Evolutionary conservation across 371 early-diverging fungal genomes (phyloP), one percentile per base, ranked within the genome.

Genomic region (Mucor circinelloides): DNA sequence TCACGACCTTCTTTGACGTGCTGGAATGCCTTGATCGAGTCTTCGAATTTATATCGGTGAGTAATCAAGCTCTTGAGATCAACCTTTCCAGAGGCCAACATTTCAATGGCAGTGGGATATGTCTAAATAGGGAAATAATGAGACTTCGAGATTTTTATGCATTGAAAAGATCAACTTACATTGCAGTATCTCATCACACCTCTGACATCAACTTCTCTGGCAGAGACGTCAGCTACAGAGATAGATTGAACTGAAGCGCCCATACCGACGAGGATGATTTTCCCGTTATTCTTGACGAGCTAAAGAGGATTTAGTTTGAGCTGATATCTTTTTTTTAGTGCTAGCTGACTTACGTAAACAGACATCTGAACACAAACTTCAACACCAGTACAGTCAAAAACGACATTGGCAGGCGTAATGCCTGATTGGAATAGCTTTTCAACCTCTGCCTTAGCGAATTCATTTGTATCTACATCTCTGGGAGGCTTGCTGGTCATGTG

Each of bases 341-440:
- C 13, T 3, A 12, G 2, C 30, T 21, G 2, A 71, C 69, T 72
- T 68, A 72, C 72, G 50, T 52, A 72, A 27, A 85, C 66, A 25
- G 83, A 74, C 74, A 77, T 85, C 55, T 83, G 83, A 21, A 82
- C 84, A 66, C 82, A 83, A 10, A 82, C 78, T 58, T 85, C 85
- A 25, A 79, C 85, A 40, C 85, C 85, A 23, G 79, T 77, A 67
- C 82, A 82, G 54, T 85, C 85, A 63, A 85, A 79, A 0, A 83
- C 82, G 19, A 78, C 77, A 64, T 83, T 77, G 48, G 71, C 71
- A 25, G 77, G 67, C 31, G 77, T 63, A 32, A 67, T 27, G 44
- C 76, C 81, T 13, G 68, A 60, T 27, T 71, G 31, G 6, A 84
- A 69, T 0, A 67, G 65, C 10, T 42, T 56, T 15, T 66, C 36